A percentile compares a stretch with the other conserved stretches of the same genome.
phyloP scores from a whole-genome alignment of 495 filamentous ascomycete genomes.

The Podospora fimiseda region DNA sequence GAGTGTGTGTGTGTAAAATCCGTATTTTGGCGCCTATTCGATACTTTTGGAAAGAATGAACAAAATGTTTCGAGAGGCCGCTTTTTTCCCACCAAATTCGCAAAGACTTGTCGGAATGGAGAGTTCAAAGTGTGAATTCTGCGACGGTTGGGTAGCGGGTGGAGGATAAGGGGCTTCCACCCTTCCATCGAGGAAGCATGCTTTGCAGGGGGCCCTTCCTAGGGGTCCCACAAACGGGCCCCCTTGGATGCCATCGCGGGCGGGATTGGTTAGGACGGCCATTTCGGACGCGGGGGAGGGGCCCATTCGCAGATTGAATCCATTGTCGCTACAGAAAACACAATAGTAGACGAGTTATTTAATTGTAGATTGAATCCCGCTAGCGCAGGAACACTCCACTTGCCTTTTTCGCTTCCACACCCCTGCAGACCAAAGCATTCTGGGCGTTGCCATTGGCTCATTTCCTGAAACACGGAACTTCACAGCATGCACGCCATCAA shows the following conservation, averaged over 20 bases:
- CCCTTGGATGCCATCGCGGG: background rate
- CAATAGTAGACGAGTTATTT: background rate
- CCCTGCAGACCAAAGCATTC: background rate
- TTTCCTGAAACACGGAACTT: background rate
- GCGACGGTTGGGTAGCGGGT: background rate
- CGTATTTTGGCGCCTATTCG: too few species aligned
- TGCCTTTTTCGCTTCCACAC: background rate
- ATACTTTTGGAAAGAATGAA: background rate
- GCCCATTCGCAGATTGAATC: background rate
- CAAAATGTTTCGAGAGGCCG: background rate
- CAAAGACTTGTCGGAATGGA: background rate
- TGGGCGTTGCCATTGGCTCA: background rate
- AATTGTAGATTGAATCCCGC: background rate
- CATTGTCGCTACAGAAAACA: background rate
- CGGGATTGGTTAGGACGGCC: background rate
- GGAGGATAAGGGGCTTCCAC: constrained; percentile 1
- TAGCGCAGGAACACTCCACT: background rate
- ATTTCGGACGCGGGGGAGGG: constrained; percentile 1
- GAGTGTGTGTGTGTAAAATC: too few species aligned
- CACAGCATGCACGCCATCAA: background rate
- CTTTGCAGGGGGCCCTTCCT: background rate
- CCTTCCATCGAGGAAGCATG: constrained; percentile 1
- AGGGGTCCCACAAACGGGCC: background rate
- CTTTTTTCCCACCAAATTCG: background rate
- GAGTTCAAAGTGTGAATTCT: background rate